Percentiles rank a stretch among this genome's conserved stretches.
Evolutionary conservation across 176 grass and related monocot species (phyloP).

Genomic region (Alloteropsis semialata): DNA sequence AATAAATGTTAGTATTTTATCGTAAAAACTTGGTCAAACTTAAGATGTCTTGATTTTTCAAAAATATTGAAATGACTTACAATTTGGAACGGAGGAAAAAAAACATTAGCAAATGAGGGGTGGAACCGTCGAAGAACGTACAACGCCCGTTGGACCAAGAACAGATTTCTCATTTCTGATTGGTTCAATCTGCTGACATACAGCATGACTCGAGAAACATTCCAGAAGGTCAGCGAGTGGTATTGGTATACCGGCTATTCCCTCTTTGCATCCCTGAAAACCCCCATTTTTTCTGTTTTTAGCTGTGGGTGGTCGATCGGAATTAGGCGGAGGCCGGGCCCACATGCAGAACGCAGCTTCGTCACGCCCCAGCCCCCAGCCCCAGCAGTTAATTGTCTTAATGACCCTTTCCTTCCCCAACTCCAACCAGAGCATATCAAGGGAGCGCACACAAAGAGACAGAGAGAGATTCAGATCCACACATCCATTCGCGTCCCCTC

Average conservation of each 20-base stretch:
- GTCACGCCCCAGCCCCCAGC: neutral
- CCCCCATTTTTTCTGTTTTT: neutral
- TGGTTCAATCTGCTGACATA: neutral
- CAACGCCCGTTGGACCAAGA: neutral
- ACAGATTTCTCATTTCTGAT: neutral
- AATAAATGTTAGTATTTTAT: too few relatives aligned
- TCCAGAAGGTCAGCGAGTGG: neutral
- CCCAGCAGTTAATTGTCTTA: neutral
- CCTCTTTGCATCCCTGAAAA: neutral
- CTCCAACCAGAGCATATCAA: conserved; percentile 27
- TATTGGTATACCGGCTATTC: neutral
- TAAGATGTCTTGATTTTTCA: too few relatives aligned
- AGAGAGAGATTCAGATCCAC: conserved; percentile 19
- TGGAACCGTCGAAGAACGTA: too few relatives aligned
- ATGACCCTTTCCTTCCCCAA: neutral
- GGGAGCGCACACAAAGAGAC: neutral
- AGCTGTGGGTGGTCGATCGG: neutral
- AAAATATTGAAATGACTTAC: too few relatives aligned
- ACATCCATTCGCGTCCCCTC: neutral
- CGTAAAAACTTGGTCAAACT: too few relatives aligned
- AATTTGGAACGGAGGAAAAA: too few relatives aligned
- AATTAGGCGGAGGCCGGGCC: neutral
- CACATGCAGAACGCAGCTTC: neutral
- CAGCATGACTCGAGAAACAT: neutral
- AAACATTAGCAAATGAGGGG: too few relatives aligned